Conservation (phyloP, 441 rosid species). For the Euphorbia schlechtendalii region DNA sequence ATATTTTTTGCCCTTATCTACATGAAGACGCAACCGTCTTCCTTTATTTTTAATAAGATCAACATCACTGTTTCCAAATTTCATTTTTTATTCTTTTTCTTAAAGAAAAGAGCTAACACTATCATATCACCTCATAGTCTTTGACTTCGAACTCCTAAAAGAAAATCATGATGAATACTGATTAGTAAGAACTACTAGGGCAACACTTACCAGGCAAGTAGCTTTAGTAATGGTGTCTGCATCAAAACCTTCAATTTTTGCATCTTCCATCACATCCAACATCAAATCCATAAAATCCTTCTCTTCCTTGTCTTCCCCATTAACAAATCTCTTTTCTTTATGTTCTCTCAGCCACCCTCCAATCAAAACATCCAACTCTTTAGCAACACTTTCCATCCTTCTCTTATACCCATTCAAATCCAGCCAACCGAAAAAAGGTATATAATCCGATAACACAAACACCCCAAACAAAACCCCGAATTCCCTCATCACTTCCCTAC, state of each 20-base stretch:
- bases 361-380: constrained; percentile 19
- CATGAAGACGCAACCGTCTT: too few species aligned
- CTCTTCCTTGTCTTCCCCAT: constrained; percentile 6
- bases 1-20: too few species aligned
- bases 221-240: constrained; percentile 24
- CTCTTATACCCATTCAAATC: constrained; percentile 21
- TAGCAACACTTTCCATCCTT: constrained; percentile 19
- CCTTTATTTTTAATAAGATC: too few species aligned
- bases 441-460: constrained; percentile 19
- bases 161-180: too few species aligned
- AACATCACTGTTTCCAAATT: too few species aligned
- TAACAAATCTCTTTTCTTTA: not conserved
- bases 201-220: constrained; percentile 22
- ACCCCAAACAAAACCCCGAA: constrained; percentile 13
- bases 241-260: constrained; percentile 7
- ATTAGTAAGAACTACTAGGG: too few species aligned
- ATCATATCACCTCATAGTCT: not conserved
- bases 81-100: too few species aligned
- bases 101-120: too few species aligned
- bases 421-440: constrained; percentile 26
- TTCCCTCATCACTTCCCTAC: constrained; percentile 2
- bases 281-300: constrained; percentile 26
- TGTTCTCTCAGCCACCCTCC: constrained; percentile 19
- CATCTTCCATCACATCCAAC: constrained; percentile 13
- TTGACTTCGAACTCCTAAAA: not conserved